phyloP scores from a whole-genome alignment of 805 yeast genomes.

The Metschnikowia colocasiae region DNA sequence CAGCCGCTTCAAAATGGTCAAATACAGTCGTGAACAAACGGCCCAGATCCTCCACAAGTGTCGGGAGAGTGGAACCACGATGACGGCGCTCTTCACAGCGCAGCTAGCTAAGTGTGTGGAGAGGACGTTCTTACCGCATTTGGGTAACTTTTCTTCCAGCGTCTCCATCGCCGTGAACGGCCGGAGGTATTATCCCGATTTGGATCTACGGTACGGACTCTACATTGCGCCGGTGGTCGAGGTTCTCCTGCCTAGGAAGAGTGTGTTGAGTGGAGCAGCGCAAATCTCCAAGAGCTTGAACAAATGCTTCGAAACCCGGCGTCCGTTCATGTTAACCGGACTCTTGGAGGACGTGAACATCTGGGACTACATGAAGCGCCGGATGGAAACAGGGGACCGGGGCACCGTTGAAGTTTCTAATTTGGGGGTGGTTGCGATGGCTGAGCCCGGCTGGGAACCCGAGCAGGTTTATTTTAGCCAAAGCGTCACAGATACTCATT shows the following conservation, averaged over 20 bases:
- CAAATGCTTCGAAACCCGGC: slow-evolving; percentile 3
- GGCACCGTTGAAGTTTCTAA: slow-evolving; percentile 16
- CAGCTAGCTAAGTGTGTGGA: slow-evolving; percentile 5
- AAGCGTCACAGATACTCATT: slow-evolving; percentile 11
- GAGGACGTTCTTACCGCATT: slow-evolving; percentile 1
- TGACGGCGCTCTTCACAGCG: slow-evolving; percentile 15
- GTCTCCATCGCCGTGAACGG: slow-evolving; percentile 12
- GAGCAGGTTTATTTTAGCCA: slow-evolving; percentile 13
- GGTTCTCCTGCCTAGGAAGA: background rate
- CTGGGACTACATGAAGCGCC: slow-evolving; percentile 6
- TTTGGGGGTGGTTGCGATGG: slow-evolving; percentile 7
- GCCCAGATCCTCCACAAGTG: slow-evolving; percentile 6
- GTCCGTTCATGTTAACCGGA: slow-evolving; percentile 7
- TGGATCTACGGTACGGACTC: slow-evolving; percentile 12
- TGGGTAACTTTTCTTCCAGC: slow-evolving; percentile 8
- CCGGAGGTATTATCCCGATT: slow-evolving; percentile 12
- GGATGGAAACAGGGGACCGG: slow-evolving; percentile 2
- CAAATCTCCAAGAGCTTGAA: slow-evolving; percentile 2
- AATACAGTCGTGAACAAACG: slow-evolving; percentile 6
- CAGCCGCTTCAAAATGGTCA: slow-evolving; percentile 6
- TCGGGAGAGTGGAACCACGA: slow-evolving; percentile 4
- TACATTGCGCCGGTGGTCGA: slow-evolving; percentile 6
- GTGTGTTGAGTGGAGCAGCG: background rate
- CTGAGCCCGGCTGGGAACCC: slow-evolving; percentile 8
- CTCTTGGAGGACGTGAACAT: slow-evolving; percentile 10